Evolutionary conservation across 306 rosid species (phyloP).

Genomic region (Abrus pulchellus): DNA sequence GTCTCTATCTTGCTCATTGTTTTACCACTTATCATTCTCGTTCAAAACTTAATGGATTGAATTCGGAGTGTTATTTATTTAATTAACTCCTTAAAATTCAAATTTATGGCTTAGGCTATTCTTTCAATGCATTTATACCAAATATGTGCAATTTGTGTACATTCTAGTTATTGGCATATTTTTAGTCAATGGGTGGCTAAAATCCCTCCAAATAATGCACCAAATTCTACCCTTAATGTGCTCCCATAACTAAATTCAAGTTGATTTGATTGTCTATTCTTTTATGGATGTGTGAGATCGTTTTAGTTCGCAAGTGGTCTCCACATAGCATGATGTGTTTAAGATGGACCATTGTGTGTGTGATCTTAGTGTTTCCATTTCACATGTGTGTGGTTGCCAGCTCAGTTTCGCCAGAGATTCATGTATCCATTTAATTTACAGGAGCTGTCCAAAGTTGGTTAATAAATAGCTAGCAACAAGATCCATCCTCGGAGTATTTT

Average conservation of each 20-base stretch:
- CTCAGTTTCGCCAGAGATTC: background rate
- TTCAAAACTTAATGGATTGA: background rate
- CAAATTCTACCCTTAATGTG: background rate
- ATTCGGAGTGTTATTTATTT: background rate
- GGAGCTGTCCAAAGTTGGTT: conserved; percentile 9
- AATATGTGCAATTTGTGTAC: background rate
- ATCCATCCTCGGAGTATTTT: background rate
- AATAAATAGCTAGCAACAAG: background rate
- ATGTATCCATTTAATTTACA: background rate
- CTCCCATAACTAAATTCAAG: conserved; percentile 11
- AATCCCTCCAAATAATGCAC: background rate
- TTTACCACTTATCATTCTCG: background rate
- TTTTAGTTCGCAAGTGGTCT: conserved; percentile 39
- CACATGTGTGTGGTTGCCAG: conserved; percentile 48
- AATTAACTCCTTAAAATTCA: background rate
- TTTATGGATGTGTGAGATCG: conserved; percentile 42
- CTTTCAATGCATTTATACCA: background rate
- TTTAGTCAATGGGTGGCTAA: background rate
- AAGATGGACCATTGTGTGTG: conserved; percentile 37
- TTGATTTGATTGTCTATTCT: conserved; percentile 42
- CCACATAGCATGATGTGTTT: conserved; percentile 46
- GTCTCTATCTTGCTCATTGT: conserved; percentile 11
- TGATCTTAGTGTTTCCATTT: conserved; percentile 41
- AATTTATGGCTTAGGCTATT: conserved; percentile 12
- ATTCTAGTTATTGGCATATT: background rate